Evolutionary conservation across 306 rosid species (phyloP), one percentile per base, ranked within the genome.

Genomic region (Cyclanthera cordifolia): DNA sequence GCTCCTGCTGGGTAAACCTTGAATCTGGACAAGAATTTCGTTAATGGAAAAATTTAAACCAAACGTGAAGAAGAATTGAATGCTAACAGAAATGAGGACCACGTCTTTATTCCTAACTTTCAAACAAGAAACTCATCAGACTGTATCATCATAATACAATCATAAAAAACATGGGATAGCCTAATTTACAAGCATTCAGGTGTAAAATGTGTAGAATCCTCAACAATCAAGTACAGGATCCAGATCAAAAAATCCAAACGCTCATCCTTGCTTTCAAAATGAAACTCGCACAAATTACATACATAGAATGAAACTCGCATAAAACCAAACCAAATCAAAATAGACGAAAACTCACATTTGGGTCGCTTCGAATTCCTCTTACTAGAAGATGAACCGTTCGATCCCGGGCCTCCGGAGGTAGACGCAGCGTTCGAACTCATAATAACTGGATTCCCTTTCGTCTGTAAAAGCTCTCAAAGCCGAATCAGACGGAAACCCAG

Each of bases 1-100:
- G 95, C 70, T 92, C 98, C 78, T 92, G 98, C 79, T 92, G 98
- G 21, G 98, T 92, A 78, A 92, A 92, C 78, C 79, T 87, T 20
- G 97, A 92, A 82, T 92, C 98, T 92, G 85, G 74, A n/a, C 4
- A 51, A 69, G 19, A 45, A 39, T 25, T 65, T 23, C 25, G 23
- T 15, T 3, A 27, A 69, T 3, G 4, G 28, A 30, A 73, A 24
- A 27, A 10, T 41, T 39, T 2, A 28, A 53, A 32, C 25, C 20
- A 23, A 49, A 24, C 8, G 8, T 45, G 15, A 16, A 30, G n/a
- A 21, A 10, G 46, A 39, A 8, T 28, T 27, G 2, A 15, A 3
- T 19, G 4, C 20, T 2, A 56, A 56, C 16, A 56, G 7, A 55
- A 32, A 53, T 19, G 12, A 19, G 5, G 2, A 20, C 2, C 58